phyloP scores from a whole-genome alignment of 345 rosid genomes.

The Arabidopsis suecica region DNA sequence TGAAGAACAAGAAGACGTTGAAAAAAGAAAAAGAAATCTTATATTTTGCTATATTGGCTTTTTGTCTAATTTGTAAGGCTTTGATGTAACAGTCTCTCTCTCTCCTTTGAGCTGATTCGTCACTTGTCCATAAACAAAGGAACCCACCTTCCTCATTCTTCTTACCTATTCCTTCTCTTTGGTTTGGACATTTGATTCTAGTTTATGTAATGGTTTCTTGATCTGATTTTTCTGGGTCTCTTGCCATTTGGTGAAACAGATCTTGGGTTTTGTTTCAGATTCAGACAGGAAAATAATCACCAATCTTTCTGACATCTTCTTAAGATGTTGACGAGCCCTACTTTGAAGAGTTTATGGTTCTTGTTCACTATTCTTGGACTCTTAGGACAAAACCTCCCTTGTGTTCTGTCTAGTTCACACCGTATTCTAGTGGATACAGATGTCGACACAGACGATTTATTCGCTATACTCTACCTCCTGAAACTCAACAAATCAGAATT shows the following conservation, averaged over 20 bases:
- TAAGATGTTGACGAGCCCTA: slow-evolving; percentile 32
- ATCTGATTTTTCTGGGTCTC: background rate
- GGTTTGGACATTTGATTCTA: background rate
- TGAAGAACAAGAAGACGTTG: background rate
- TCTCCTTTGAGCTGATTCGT: slow-evolving; percentile 2
- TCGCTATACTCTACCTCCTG: slow-evolving; percentile 79
- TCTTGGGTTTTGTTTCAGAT: background rate
- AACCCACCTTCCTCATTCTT: background rate
- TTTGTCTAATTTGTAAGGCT: background rate
- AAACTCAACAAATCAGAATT: slow-evolving; percentile 86
- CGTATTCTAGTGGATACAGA: slow-evolving; percentile 86
- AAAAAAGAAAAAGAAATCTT: background rate
- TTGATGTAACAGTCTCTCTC: slow-evolving; percentile 13
- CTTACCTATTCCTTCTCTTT: background rate
- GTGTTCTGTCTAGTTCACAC: slow-evolving; percentile 45
- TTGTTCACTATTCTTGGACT: slow-evolving; percentile 33
- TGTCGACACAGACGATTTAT: slow-evolving; percentile 86
- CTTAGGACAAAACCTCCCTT: slow-evolving; percentile 23
- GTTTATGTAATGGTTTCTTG: background rate
- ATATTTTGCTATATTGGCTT: background rate
- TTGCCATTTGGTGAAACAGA: background rate
- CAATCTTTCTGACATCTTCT: slow-evolving; percentile 1
- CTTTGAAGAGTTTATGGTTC: slow-evolving; percentile 31
- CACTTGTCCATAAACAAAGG: background rate
- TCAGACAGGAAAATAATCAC: slow-evolving; percentile 19